A percentile compares a stretch with the other conserved stretches of the same genome.
phyloP scores from a whole-genome alignment of 352 stramenopile species.

The Pythium dissimile region DNA sequence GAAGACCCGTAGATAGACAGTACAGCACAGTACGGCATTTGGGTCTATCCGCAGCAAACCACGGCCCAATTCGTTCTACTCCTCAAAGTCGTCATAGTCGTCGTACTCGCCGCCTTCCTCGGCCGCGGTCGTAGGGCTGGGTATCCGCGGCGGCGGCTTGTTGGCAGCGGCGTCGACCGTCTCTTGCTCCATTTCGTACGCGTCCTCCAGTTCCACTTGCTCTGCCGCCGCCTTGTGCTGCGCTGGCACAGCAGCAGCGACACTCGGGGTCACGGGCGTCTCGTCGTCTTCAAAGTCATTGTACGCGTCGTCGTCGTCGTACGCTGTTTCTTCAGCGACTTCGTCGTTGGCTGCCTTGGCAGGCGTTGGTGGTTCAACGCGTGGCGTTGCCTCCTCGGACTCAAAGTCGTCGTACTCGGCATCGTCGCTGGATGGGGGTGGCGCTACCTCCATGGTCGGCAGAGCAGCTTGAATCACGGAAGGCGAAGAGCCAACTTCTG shows the following conservation, averaged over 20 bases:
- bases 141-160: conserved; percentile 8
- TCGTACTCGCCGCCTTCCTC: conserved; percentile 42
- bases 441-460: background rate
- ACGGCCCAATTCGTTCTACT: conserved; percentile 9
- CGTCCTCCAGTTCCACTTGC: conserved; percentile 26
- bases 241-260: background rate
- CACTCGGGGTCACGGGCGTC: background rate
- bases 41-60: conserved; percentile 1
- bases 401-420: conserved; percentile 20
- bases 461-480: background rate
- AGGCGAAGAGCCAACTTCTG: background rate
- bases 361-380: background rate
- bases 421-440: conserved; percentile 1
- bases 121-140: background rate
- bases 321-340: background rate
- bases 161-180: conserved; percentile 40
- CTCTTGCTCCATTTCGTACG: conserved; percentile 38
- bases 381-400: background rate
- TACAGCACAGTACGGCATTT: background rate
- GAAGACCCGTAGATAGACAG: conserved; percentile 18
- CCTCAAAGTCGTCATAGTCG: conserved; percentile 63
- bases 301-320: conserved; percentile 32
- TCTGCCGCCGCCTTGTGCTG: conserved; percentile 1
- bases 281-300: conserved; percentile 43
- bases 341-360: conserved; percentile 6